A percentile compares a stretch with the other conserved stretches of the same genome.
phyloP scores from a whole-genome alignment of 2,329 filamentous ascomycete species.

The Hymenoscyphus salicellus region DNA sequence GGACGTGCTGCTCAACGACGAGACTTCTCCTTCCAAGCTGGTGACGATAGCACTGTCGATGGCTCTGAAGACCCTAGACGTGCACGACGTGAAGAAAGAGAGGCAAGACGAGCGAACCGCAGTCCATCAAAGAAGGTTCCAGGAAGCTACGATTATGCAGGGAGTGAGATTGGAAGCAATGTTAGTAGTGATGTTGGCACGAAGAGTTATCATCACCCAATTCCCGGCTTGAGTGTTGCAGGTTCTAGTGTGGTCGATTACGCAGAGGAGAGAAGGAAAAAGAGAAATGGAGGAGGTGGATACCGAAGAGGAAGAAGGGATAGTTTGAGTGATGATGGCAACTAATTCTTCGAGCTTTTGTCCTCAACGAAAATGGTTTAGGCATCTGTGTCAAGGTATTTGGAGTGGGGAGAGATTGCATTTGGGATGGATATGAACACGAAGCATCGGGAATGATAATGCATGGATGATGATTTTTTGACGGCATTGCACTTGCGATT shows the following conservation, averaged over 20 bases:
- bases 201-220: constrained; percentile 36
- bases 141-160: constrained; percentile 20
- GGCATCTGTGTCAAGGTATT: background rate
- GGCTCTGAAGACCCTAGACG: constrained; percentile 16
- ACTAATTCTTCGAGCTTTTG: background rate
- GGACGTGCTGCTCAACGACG: constrained; percentile 41
- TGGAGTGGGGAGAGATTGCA: background rate
- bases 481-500: background rate
- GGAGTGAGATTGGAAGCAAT: constrained; percentile 2
- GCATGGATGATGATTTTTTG: background rate
- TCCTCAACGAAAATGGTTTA: background rate
- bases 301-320: constrained; percentile 25
- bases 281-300: constrained; percentile 26
- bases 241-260: constrained; percentile 28
- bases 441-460: constrained; percentile 1
- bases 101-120: constrained; percentile 22
- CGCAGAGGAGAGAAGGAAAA: constrained; percentile 33
- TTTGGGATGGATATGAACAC: constrained; percentile 1
- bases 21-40: constrained; percentile 35
- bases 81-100: constrained; percentile 16
- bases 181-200: constrained; percentile 33
- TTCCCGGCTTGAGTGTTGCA: constrained; percentile 32
- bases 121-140: constrained; percentile 31
- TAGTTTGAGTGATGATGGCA: constrained; percentile 19
- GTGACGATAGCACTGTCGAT: constrained; percentile 31